Percentiles rank a stretch among this genome's conserved stretches.
Conservation (phyloP, 2,329 filamentous ascomycete species). For the Cordyceps farinosa region DNA sequence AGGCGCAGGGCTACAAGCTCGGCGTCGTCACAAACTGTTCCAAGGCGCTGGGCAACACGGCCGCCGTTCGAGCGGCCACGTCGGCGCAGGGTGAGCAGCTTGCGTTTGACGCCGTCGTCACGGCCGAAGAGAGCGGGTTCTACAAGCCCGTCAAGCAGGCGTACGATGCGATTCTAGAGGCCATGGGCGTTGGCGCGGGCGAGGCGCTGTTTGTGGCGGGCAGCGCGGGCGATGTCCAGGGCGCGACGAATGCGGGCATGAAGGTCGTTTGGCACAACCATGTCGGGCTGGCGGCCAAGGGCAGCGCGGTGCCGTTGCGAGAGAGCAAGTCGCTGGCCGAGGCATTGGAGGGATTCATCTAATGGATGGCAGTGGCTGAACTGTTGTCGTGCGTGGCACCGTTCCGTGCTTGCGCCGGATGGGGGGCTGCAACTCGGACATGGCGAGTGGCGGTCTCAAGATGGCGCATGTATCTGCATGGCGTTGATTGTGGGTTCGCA, state of each 20-base stretch:
- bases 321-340: slow-evolving; percentile 26
- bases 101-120: slow-evolving; percentile 33
- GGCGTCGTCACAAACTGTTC: slow-evolving; percentile 40
- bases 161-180: slow-evolving; percentile 30
- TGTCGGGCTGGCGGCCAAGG: slow-evolving; percentile 27
- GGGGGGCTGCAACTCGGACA: background rate
- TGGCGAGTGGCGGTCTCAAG: background rate
- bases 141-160: slow-evolving; percentile 36
- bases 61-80: slow-evolving; percentile 19
- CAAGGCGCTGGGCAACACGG: slow-evolving; percentile 27
- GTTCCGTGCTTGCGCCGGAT: no score
- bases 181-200: slow-evolving; percentile 25
- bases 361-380: background rate
- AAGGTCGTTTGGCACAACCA: slow-evolving; percentile 38
- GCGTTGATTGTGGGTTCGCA: background rate
- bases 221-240: slow-evolving; percentile 38
- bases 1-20: slow-evolving; percentile 28
- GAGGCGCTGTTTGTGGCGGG: slow-evolving; percentile 37
- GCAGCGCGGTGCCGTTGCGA: slow-evolving; percentile 23
- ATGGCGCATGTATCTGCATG: background rate
- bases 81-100: slow-evolving; percentile 2
- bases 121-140: slow-evolving; percentile 38
- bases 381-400: background rate
- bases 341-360: slow-evolving; percentile 20
- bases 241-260: slow-evolving; percentile 37